These are phyloP conservation scores for Quercus lobata DNA, from an alignment of 331 rosid genomes.

Conservation along the genomic window DNA sequence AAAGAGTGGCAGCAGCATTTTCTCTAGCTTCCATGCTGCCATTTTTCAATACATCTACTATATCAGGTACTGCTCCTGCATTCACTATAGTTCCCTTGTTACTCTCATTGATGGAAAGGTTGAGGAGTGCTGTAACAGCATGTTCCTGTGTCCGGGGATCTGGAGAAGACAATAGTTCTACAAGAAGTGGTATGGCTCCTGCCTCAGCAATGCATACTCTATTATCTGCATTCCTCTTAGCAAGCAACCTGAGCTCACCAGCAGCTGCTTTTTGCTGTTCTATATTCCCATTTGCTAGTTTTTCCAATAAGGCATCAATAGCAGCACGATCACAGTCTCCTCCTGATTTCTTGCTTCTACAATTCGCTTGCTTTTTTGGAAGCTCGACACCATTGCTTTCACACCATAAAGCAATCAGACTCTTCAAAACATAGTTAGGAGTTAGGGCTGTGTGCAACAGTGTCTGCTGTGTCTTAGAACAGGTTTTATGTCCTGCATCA, in stretches of 20 bases:
- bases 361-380: slow-evolving; percentile 69
- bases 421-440: slow-evolving; percentile 95
- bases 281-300: slow-evolving; percentile 50
- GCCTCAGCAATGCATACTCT: slow-evolving; percentile 96
- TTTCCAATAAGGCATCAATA: slow-evolving; percentile 50
- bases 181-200: slow-evolving; percentile 95
- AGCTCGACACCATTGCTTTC: slow-evolving; percentile 95
- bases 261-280: slow-evolving; percentile 92
- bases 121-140: slow-evolving; percentile 94
- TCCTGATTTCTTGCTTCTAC: slow-evolving; percentile 66
- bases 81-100: slow-evolving; percentile 90
- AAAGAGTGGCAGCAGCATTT: slow-evolving; percentile 98
- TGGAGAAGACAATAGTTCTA: slow-evolving; percentile 63
- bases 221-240: slow-evolving; percentile 92
- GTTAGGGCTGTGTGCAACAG: slow-evolving; percentile 86
- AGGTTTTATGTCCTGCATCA: slow-evolving; percentile 92
- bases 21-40: slow-evolving; percentile 99
- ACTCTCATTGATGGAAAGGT: slow-evolving; percentile 83
- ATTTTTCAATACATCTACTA: slow-evolving; percentile 83
- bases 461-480: slow-evolving; percentile 95
- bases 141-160: slow-evolving; percentile 95
- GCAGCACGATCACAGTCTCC: slow-evolving; percentile 86
- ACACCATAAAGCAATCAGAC: slow-evolving; percentile 92
- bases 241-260: slow-evolving; percentile 93
- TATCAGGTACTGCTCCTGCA: slow-evolving; percentile 90